Evolutionary conservation across 305 asterid species (phyloP).

Genomic region (Plantago lanceolata): DNA sequence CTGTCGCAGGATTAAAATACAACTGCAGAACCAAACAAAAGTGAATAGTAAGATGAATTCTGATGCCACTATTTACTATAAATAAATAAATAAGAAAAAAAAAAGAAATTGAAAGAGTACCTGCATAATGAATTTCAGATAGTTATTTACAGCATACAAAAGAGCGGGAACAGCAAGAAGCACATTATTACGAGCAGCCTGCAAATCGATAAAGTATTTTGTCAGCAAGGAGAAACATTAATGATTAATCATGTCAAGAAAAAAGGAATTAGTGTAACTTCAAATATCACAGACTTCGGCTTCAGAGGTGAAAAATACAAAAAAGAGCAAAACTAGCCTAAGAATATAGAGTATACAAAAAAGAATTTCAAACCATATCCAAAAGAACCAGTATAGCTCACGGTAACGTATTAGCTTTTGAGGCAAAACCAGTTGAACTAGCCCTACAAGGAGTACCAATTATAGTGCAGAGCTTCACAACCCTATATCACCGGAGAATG

Average conservation of each 20-base stretch:
- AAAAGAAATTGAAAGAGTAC: constrained; percentile 24
- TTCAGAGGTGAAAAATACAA: neutral
- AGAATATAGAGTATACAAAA: neutral
- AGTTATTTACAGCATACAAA: constrained; percentile 70
- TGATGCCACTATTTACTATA: neutral
- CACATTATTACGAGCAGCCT: constrained; percentile 70
- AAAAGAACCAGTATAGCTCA: too few species aligned
- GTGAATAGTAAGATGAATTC: neutral
- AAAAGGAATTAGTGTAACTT: neutral
- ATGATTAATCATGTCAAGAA: neutral
- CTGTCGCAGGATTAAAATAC: constrained; percentile 96
- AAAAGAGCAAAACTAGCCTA: neutral
- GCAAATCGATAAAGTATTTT: constrained; percentile 25
- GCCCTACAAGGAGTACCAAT: neutral
- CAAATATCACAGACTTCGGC: too few species aligned
- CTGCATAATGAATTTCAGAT: constrained; percentile 75
- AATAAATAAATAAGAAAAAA: neutral
- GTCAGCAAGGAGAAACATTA: constrained; percentile 12
- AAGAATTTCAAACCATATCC: neutral
- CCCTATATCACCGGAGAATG: neutral
- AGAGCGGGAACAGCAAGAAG: constrained; percentile 75
- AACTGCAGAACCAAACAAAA: constrained; percentile 44
- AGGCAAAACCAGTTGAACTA: neutral
- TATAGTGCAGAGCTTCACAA: neutral
- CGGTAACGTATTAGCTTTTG: too few species aligned